phyloP scores from a whole-genome alignment of 1,284 basidiomycete species.

The Malassezia japonica region DNA sequence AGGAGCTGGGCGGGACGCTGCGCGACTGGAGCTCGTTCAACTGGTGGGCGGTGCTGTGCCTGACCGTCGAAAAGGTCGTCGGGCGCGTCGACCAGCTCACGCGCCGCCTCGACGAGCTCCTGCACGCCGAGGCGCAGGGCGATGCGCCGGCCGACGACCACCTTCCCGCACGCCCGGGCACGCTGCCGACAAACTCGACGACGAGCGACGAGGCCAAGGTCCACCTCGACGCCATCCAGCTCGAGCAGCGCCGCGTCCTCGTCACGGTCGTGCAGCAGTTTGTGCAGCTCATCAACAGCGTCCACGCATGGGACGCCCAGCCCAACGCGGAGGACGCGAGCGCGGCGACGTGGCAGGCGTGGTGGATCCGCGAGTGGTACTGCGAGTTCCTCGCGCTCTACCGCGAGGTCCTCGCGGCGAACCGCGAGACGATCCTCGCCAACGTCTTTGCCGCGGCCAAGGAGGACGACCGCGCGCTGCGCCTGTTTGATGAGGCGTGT shows the following conservation, averaged over 20 bases:
- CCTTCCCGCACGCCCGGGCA: background rate
- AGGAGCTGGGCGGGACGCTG: slow-evolving; percentile 2
- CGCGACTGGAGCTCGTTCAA: slow-evolving; percentile 40
- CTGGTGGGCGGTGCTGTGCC: slow-evolving; percentile 32
- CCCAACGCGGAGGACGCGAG: slow-evolving; percentile 4
- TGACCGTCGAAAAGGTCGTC: slow-evolving; percentile 46
- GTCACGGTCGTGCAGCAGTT: slow-evolving; percentile 26
- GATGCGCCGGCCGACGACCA: slow-evolving; percentile 5
- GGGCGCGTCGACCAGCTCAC: slow-evolving; percentile 43
- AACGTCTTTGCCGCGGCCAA: slow-evolving; percentile 24
- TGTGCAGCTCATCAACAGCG: slow-evolving; percentile 12
- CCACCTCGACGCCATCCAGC: slow-evolving; percentile 34
- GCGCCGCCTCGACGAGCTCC: slow-evolving; percentile 26
- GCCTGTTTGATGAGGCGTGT: slow-evolving; percentile 17
- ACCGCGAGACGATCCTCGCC: slow-evolving; percentile 25
- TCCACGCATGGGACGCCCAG: slow-evolving; percentile 1
- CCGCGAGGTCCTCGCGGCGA: slow-evolving; percentile 25
- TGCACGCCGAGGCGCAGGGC: slow-evolving; percentile 25
- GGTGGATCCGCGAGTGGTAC: slow-evolving; percentile 43
- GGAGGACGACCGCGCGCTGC: slow-evolving; percentile 4
- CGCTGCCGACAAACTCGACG: background rate
- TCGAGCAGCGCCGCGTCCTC: slow-evolving; percentile 44
- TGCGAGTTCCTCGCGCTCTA: slow-evolving; percentile 22
- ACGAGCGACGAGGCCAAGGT: slow-evolving; percentile 15
- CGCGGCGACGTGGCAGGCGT: slow-evolving; percentile 24